Conservation (phyloP, 306 rosid genomes). For the Citrullus colocynthis region DNA sequence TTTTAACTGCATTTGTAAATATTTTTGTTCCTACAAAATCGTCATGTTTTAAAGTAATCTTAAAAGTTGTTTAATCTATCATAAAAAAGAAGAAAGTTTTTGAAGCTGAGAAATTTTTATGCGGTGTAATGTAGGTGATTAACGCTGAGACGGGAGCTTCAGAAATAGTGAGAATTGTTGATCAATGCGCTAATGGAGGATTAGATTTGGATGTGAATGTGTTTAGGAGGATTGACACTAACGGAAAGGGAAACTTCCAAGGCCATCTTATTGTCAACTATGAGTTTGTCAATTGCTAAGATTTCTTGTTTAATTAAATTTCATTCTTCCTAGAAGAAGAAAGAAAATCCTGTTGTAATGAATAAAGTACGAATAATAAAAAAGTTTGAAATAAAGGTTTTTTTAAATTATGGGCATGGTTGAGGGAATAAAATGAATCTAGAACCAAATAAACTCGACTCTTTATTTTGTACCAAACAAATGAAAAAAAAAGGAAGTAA, state of each 20-base stretch:
- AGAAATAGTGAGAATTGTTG: constrained; percentile 42
- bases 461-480: too few relatives aligned
- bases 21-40: too few relatives aligned
- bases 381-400: neutral
- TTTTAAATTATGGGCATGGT: too few relatives aligned
- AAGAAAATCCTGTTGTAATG: neutral
- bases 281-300: neutral
- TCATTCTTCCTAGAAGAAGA: neutral
- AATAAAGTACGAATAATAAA: neutral
- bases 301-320: neutral
- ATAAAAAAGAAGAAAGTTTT: too few relatives aligned
- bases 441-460: too few relatives aligned
- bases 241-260: constrained; percentile 1
- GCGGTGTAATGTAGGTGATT: constrained; percentile 20
- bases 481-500: too few relatives aligned
- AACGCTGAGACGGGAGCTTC: constrained; percentile 29
- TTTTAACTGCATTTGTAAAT: too few relatives aligned
- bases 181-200: constrained; percentile 44
- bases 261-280: neutral
- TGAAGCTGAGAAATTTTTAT: neutral
- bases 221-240: constrained; percentile 29
- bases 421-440: too few relatives aligned
- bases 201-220: constrained; percentile 44
- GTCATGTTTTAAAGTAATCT: too few relatives aligned
- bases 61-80: too few relatives aligned